These are phyloP conservation scores for Psilocybe sp. DNA, from an alignment of 768 basidiomycete species.

Conservation along the genomic window DNA sequence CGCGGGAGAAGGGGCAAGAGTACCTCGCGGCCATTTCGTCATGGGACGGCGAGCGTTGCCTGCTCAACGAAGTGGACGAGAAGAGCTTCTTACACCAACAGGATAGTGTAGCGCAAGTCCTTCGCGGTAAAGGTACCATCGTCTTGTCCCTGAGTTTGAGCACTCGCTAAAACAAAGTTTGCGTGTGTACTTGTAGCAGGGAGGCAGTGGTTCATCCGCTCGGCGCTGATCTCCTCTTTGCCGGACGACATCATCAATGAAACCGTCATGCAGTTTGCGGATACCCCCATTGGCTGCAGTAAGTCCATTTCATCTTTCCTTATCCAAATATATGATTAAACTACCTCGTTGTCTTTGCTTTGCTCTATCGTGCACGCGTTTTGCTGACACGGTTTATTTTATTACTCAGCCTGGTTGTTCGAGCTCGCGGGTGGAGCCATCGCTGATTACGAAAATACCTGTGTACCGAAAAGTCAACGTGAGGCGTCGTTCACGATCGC, in stretches of 20 bases:
- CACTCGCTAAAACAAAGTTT: constrained; percentile 3
- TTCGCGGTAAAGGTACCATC: constrained; percentile 71
- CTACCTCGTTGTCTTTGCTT: not conserved
- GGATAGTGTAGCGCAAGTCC: constrained; percentile 86
- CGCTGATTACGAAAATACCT: constrained; percentile 67
- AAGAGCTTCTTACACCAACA: constrained; percentile 89
- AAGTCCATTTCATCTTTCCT: constrained; percentile 29
- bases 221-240: constrained; percentile 76
- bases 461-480: constrained; percentile 75
- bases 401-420: constrained; percentile 80
- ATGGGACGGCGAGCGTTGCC: constrained; percentile 85
- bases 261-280: constrained; percentile 77
- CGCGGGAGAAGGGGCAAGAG: constrained; percentile 70
- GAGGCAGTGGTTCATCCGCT: constrained; percentile 90
- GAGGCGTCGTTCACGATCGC: constrained; percentile 83
- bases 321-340: not conserved
- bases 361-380: not conserved
- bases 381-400: not conserved
- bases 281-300: constrained; percentile 92
- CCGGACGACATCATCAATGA: constrained; percentile 84
- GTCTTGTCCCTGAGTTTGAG: constrained; percentile 2
- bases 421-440: constrained; percentile 86
- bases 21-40: constrained; percentile 77
- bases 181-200: constrained; percentile 47
- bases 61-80: constrained; percentile 89